These are phyloP conservation scores for Trametes sanguinea DNA, from an alignment of 768 basidiomycete species.

Conservation along the genomic window DNA sequence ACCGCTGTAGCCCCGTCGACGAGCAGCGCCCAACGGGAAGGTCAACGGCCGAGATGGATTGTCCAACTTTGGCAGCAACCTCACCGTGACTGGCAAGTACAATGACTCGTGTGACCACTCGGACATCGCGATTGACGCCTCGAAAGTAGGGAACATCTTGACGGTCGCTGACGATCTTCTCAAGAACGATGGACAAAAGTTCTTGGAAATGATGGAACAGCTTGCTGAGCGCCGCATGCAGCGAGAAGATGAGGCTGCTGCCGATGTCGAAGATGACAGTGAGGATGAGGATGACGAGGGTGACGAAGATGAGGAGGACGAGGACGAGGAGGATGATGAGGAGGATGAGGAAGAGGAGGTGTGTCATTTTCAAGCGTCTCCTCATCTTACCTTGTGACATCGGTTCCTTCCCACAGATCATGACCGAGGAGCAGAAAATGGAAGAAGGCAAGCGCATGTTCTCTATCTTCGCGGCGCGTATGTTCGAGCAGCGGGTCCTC, in stretches of 20 bases:
- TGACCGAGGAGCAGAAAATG: constrained; percentile 98
- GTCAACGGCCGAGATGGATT: constrained; percentile 61
- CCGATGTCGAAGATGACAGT: constrained; percentile 46
- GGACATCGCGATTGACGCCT: constrained; percentile 27
- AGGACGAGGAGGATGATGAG: constrained; percentile 53
- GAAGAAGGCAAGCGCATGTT: constrained; percentile 99
- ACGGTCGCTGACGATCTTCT: constrained; percentile 98
- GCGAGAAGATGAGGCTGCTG: constrained; percentile 71
- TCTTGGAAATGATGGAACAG: constrained; percentile 99
- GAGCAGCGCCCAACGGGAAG: constrained; percentile 46
- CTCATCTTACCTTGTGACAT: constrained; percentile 14
- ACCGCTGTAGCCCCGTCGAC: constrained; percentile 30
- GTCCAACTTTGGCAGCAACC: constrained; percentile 77
- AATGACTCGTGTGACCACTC: constrained; percentile 19
- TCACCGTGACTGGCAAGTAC: constrained; percentile 78
- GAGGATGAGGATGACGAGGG: constrained; percentile 55
- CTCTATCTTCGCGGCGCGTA: constrained; percentile 97
- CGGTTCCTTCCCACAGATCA: constrained; percentile 44
- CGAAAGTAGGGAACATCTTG: constrained; percentile 89
- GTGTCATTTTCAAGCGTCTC: not conserved
- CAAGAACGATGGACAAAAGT: constrained; percentile 98
- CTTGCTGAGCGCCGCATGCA: constrained; percentile 93
- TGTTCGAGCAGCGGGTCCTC: constrained; percentile 98
- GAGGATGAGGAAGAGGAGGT: constrained; percentile 53
- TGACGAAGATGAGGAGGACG: constrained; percentile 51